A percentile compares a stretch with the other conserved stretches of the same genome.
These are phyloP conservation scores for Penicillium paradoxum DNA, from an alignment of 495 filamentous ascomycete species.

Conservation along the genomic window DNA sequence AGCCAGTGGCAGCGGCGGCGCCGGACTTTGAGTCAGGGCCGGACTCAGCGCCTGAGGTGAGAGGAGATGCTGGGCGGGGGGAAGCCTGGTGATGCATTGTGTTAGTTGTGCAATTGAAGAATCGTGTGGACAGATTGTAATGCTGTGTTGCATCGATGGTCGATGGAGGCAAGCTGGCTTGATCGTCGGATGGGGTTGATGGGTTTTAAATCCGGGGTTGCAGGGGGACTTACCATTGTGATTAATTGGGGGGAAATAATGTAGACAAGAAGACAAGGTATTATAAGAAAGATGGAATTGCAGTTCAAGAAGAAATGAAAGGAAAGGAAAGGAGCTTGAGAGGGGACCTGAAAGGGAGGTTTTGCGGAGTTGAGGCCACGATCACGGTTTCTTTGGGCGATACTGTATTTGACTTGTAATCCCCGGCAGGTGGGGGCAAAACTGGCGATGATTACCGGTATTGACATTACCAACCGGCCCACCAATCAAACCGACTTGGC, in stretches of 20 bases:
- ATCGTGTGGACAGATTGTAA: background rate
- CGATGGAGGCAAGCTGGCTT: conserved; percentile 2
- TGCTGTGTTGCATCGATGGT: background rate
- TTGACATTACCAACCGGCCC: background rate
- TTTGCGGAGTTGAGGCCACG: conserved; percentile 45
- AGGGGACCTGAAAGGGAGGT: conserved; percentile 12
- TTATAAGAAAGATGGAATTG: conserved; percentile 1
- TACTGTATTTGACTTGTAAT: conserved; percentile 18
- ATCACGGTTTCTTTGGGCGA: conserved; percentile 36
- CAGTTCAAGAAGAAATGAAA: conserved; percentile 8
- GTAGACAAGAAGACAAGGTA: conserved; percentile 3
- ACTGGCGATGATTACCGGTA: conserved; percentile 9
- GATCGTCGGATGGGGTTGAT: conserved; percentile 11
- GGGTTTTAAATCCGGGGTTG: background rate
- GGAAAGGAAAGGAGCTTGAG: conserved; percentile 12
- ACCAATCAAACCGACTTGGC: conserved; percentile 14
- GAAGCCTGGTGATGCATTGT: conserved; percentile 30
- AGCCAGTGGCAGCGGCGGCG: conserved; percentile 54
- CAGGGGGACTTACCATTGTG: conserved; percentile 36
- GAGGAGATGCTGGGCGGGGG: conserved; percentile 44
- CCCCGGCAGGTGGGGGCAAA: background rate
- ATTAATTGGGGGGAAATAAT: conserved; percentile 13
- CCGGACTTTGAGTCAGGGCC: conserved; percentile 58
- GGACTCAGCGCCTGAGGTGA: conserved; percentile 48
- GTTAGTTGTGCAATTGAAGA: conserved; percentile 10